phyloP scores from a whole-genome alignment of 768 basidiomycete genomes.

The Suillus placidus region DNA sequence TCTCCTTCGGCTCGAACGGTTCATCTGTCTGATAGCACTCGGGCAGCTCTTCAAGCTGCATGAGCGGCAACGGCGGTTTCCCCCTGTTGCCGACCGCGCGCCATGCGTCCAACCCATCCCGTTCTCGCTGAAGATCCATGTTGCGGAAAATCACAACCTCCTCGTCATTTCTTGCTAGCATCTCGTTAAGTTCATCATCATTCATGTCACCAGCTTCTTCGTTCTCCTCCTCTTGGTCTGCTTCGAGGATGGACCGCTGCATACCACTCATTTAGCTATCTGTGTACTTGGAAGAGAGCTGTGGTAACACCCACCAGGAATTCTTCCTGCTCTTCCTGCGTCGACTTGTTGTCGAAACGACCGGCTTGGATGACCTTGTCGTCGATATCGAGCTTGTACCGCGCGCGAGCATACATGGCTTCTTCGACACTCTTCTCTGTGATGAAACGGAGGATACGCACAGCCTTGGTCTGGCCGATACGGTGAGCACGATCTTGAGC shows the following conservation, averaged over 20 bases:
- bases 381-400: slow-evolving; percentile 96
- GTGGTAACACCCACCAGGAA: slow-evolving; percentile 66
- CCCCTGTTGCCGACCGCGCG: slow-evolving; percentile 73
- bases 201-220: slow-evolving; percentile 93
- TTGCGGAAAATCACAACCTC: slow-evolving; percentile 77
- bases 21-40: slow-evolving; percentile 88
- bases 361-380: slow-evolving; percentile 99
- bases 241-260: slow-evolving; percentile 87
- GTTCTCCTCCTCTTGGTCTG: slow-evolving; percentile 87
- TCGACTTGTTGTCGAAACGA: slow-evolving; percentile 98
- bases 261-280: slow-evolving; percentile 15
- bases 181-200: slow-evolving; percentile 91
- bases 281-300: slow-evolving; percentile 4
- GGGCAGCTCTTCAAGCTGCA: slow-evolving; percentile 88
- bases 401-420: slow-evolving; percentile 93
- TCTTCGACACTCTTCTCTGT: slow-evolving; percentile 99
- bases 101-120: slow-evolving; percentile 67
- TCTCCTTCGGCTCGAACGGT: slow-evolving; percentile 70
- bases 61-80: slow-evolving; percentile 74
- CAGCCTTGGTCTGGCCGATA: slow-evolving; percentile 98
- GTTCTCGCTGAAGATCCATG: slow-evolving; percentile 82
- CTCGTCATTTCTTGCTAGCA: slow-evolving; percentile 83
- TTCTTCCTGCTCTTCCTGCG: slow-evolving; percentile 96
- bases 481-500: slow-evolving; percentile 99
- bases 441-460: slow-evolving; percentile 94